Evolutionary conservation across 2,329 filamentous ascomycete genomes (phyloP).

Genomic region (Beauveria brongniartii): DNA sequence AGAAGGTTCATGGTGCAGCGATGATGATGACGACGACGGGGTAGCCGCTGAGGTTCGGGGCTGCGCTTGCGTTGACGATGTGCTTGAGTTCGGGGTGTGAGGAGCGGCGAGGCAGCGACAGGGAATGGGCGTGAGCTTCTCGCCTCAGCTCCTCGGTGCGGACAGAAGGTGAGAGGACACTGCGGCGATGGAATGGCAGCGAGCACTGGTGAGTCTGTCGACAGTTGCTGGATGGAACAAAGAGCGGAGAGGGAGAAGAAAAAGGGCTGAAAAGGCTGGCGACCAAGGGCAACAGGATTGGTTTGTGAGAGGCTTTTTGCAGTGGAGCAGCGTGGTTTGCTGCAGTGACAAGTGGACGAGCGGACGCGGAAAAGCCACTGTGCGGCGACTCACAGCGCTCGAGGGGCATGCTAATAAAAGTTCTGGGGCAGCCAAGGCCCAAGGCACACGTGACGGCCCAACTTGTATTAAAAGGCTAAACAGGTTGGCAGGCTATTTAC

Average conservation of each 20-base stretch:
- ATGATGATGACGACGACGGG: not conserved
- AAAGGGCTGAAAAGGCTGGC: slow-evolving; percentile 9
- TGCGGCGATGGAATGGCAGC: not conserved
- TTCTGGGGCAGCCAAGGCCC: not conserved
- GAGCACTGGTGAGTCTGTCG: not conserved
- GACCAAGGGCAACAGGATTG: slow-evolving; percentile 5
- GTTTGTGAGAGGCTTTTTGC: slow-evolving; percentile 9
- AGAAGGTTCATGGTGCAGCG: slow-evolving; percentile 50
- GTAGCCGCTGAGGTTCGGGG: not conserved
- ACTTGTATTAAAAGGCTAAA: not conserved
- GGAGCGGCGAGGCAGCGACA: slow-evolving; percentile 1
- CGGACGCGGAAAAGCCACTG: not conserved
- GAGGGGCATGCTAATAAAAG: too few species aligned
- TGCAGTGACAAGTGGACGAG: not conserved
- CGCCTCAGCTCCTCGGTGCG: not conserved
- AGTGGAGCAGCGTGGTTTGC: slow-evolving; percentile 10
- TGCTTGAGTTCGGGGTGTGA: not conserved
- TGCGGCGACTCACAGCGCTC: not conserved
- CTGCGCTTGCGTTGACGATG: slow-evolving; percentile 9
- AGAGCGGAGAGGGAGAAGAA: not conserved
- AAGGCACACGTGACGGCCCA: slow-evolving; percentile 4
- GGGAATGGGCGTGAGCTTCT: slow-evolving; percentile 1
- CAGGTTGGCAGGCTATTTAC: too few species aligned
- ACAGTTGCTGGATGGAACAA: not conserved
- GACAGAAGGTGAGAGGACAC: not conserved